Conservation (phyloP, 2,329 filamentous ascomycete genomes). For the Cladosporium oxysporum region DNA sequence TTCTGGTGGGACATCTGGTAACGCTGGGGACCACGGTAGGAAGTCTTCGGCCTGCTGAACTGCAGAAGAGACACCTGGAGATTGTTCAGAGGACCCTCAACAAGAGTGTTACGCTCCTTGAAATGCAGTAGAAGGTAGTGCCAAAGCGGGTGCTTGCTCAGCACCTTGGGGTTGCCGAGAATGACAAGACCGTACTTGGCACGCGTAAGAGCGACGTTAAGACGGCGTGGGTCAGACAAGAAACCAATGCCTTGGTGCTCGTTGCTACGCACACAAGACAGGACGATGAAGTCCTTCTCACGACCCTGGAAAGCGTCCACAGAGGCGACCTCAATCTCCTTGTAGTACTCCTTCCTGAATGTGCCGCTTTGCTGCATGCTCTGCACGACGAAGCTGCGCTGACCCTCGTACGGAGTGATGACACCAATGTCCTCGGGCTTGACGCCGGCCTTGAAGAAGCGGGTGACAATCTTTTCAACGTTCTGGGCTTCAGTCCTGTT, state of each 20-base stretch:
- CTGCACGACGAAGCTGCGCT: slow-evolving; percentile 96
- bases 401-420: slow-evolving; percentile 97
- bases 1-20: slow-evolving; percentile 79
- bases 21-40: slow-evolving; percentile 83
- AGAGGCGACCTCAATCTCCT: slow-evolving; percentile 96
- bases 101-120: slow-evolving; percentile 93
- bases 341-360: slow-evolving; percentile 98
- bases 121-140: slow-evolving; percentile 93
- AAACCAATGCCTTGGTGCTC: slow-evolving; percentile 99
- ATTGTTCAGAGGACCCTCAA: slow-evolving; percentile 92
- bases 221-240: slow-evolving; percentile 92
- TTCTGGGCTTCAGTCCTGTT: slow-evolving; percentile 97
- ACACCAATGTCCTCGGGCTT: slow-evolving; percentile 91
- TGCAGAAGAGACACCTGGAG: slow-evolving; percentile 94
- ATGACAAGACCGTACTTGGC: slow-evolving; percentile 97
- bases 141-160: slow-evolving; percentile 98
- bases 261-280: slow-evolving; percentile 97
- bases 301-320: slow-evolving; percentile 98
- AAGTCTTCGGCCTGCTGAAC: slow-evolving; percentile 90
- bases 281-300: slow-evolving; percentile 98
- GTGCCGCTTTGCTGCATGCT: slow-evolving; percentile 99
- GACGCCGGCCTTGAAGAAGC: slow-evolving; percentile 99
- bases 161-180: slow-evolving; percentile 93
- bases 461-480: slow-evolving; percentile 96
- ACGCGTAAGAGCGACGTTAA: slow-evolving; percentile 95